Evolutionary conservation across 176 grass and related monocot species (phyloP).

Genomic region (Oryza rufipogon): DNA sequence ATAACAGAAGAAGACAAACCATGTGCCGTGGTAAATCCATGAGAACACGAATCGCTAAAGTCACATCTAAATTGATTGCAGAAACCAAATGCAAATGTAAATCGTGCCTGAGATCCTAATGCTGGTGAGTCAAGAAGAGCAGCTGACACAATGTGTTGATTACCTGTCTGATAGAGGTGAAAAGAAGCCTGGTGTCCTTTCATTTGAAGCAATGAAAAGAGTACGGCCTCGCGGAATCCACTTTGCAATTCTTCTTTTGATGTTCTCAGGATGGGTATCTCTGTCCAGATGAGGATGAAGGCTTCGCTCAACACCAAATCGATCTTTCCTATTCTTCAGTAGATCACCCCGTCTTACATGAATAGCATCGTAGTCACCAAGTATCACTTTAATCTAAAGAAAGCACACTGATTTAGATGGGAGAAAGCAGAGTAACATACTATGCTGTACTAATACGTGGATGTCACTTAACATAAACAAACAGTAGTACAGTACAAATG

Average conservation of each 20-base stretch:
- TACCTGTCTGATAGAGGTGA: slow-evolving; percentile 78
- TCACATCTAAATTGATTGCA: slow-evolving; percentile 12
- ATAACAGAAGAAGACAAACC: background rate
- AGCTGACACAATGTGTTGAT: background rate
- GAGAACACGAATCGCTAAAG: background rate
- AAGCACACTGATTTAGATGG: slow-evolving; percentile 5
- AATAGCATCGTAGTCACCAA: slow-evolving; percentile 97
- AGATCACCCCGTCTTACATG: slow-evolving; percentile 94
- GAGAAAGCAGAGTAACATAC: slow-evolving; percentile 8
- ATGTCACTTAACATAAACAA: slow-evolving; percentile 29
- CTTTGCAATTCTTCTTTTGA: slow-evolving; percentile 76
- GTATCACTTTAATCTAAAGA: slow-evolving; percentile 74
- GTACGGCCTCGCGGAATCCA: slow-evolving; percentile 85
- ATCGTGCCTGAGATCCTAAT: slow-evolving; percentile 2
- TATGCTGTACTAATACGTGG: slow-evolving; percentile 1
- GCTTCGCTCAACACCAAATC: slow-evolving; percentile 80
- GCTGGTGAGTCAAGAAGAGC: slow-evolving; percentile 7
- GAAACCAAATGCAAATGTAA: slow-evolving; percentile 21
- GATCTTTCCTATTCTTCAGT: slow-evolving; percentile 88
- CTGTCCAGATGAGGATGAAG: slow-evolving; percentile 95
- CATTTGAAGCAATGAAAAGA: slow-evolving; percentile 92
- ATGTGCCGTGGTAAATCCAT: slow-evolving; percentile 4
- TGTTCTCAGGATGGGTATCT: slow-evolving; percentile 90
- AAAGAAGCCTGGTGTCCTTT: slow-evolving; percentile 79
- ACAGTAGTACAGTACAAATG: background rate